phyloP scores from a whole-genome alignment of 768 basidiomycete species.

The Tephrocybe sp. region DNA sequence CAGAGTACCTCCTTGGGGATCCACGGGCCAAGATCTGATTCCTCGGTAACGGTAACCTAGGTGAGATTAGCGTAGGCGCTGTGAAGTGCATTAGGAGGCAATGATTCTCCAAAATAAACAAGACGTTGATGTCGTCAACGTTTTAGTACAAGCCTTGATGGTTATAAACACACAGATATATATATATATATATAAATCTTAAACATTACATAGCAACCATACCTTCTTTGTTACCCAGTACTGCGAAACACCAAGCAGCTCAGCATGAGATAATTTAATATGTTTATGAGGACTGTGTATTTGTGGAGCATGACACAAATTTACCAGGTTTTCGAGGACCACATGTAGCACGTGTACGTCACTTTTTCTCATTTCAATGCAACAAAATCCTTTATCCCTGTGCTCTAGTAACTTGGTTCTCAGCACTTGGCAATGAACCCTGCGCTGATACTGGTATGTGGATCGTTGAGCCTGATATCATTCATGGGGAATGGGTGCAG shows the following conservation, averaged over 20 bases:
- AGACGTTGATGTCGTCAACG: too few relatives aligned
- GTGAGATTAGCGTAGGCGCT: background rate
- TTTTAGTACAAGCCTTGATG: too few relatives aligned
- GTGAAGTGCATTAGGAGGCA: too few relatives aligned
- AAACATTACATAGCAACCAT: too few relatives aligned
- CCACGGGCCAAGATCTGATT: background rate
- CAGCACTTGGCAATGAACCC: constrained; percentile 7
- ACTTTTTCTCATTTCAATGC: constrained; percentile 27
- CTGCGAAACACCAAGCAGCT: too few relatives aligned
- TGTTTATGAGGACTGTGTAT: constrained; percentile 27
- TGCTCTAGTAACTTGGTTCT: constrained; percentile 29
- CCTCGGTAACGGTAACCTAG: constrained; percentile 2
- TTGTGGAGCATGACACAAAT: constrained; percentile 21
- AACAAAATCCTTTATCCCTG: constrained; percentile 10
- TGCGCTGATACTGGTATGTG: constrained; percentile 32
- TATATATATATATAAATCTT: too few relatives aligned
- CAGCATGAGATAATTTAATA: too few relatives aligned
- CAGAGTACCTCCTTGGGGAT: background rate
- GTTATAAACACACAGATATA: too few relatives aligned
- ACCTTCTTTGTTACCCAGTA: too few relatives aligned
- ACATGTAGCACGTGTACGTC: constrained; percentile 19
- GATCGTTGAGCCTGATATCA: constrained; percentile 21
- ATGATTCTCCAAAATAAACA: too few relatives aligned
- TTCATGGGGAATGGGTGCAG: constrained; percentile 10
- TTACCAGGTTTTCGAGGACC: constrained; percentile 24